A percentile compares a stretch with the other conserved stretches of the same genome.
These are phyloP conservation scores for Crotalaria pallida DNA, from an alignment of 306 rosid genomes.

Conservation along the genomic window DNA sequence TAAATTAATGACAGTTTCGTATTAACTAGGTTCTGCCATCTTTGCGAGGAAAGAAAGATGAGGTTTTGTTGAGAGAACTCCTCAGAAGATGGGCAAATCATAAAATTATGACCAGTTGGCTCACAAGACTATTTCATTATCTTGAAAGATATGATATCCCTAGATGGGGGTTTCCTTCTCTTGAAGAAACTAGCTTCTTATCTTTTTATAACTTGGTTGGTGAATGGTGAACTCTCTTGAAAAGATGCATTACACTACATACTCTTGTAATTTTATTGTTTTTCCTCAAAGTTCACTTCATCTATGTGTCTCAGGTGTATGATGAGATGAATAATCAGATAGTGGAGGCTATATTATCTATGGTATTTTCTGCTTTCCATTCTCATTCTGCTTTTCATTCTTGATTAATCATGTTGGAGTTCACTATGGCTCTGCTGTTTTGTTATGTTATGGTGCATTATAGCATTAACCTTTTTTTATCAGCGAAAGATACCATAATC, in stretches of 20 bases:
- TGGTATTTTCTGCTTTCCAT: slow-evolving; percentile 35
- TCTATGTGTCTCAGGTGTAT: slow-evolving; percentile 48
- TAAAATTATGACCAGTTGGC: slow-evolving; percentile 68
- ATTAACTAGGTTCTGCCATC: slow-evolving; percentile 70
- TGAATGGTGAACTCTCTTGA: not conserved
- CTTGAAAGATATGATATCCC: slow-evolving; percentile 52
- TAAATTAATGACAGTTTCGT: not conserved
- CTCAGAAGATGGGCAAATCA: slow-evolving; percentile 80
- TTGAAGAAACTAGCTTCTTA: slow-evolving; percentile 51
- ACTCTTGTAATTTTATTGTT: not conserved
- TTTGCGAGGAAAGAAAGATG: slow-evolving; percentile 63
- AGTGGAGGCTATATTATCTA: slow-evolving; percentile 54
- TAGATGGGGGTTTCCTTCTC: slow-evolving; percentile 51
- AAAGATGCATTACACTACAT: not conserved
- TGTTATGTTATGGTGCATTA: too few species aligned
- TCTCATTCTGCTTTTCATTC: not conserved
- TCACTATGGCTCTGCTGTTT: not conserved
- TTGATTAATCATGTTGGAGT: not conserved
- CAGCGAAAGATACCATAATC: not conserved
- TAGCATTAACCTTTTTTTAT: too few species aligned
- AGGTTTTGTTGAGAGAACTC: slow-evolving; percentile 60
- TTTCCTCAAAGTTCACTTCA: not conserved
- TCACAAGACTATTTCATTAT: slow-evolving; percentile 53
- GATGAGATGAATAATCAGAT: slow-evolving; percentile 58
- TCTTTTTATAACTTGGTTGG: slow-evolving; percentile 68